A percentile compares a stretch with the other conserved stretches of the same genome.
phyloP scores from a whole-genome alignment of 768 basidiomycete species.

The Termitomyces sp. region DNA sequence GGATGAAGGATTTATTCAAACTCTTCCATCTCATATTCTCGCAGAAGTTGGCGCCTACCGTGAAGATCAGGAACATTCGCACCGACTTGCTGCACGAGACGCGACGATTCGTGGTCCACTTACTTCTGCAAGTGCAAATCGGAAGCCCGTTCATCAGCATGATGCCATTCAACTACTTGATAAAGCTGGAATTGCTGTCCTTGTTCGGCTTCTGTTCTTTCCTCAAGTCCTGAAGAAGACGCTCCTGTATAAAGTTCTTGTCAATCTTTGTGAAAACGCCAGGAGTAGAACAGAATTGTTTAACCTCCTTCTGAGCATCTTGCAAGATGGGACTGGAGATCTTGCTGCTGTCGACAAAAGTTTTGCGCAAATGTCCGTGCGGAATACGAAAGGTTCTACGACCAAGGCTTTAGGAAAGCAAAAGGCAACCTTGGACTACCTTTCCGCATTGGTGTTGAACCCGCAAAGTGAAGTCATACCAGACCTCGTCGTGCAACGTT shows the following conservation, averaged over 20 bases:
- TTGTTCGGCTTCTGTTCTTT: conserved; percentile 93
- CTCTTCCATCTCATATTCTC: conserved; percentile 78
- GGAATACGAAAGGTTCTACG: conserved; percentile 43
- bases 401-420: conserved; percentile 69
- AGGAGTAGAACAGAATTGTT: conserved; percentile 90
- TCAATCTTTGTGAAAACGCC: conserved; percentile 93
- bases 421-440: conserved; percentile 49
- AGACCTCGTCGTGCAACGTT: conserved; percentile 90
- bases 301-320: conserved; percentile 87
- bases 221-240: conserved; percentile 87
- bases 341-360: conserved; percentile 88
- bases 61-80: conserved; percentile 38
- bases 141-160: conserved; percentile 55
- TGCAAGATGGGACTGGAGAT: conserved; percentile 95
- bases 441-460: conserved; percentile 41
- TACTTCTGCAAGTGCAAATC: conserved; percentile 23
- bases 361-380: conserved; percentile 86
- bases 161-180: conserved; percentile 94
- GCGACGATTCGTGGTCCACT: conserved; percentile 24
- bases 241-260: conserved; percentile 81
- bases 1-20: conserved; percentile 78
- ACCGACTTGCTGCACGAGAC: conserved; percentile 23
- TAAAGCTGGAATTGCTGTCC: conserved; percentile 79
- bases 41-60: conserved; percentile 76
- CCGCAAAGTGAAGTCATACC: conserved; percentile 78